Percentiles rank a stretch among this genome's conserved stretches.
These are phyloP conservation scores for Achaetomiella virescens DNA, from an alignment of 495 filamentous ascomycete genomes.

Conservation along the genomic window DNA sequence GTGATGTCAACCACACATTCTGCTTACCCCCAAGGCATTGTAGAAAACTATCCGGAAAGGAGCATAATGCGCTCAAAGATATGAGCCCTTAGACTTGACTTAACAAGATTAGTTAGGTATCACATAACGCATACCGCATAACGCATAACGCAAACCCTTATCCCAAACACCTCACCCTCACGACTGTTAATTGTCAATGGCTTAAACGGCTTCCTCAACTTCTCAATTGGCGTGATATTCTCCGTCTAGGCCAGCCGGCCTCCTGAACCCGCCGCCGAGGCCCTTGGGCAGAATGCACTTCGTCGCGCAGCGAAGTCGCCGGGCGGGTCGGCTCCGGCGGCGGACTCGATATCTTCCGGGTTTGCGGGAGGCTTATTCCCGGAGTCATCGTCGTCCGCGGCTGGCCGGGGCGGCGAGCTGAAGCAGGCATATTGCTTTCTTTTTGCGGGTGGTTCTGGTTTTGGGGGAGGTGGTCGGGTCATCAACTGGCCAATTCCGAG, in stretches of 20 bases:
- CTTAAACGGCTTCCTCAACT: slow-evolving; percentile 42
- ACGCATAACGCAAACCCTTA: neutral
- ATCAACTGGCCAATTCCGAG: slow-evolving; percentile 26
- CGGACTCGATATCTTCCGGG: slow-evolving; percentile 21
- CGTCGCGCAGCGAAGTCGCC: slow-evolving; percentile 36
- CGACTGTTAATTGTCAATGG: slow-evolving; percentile 38
- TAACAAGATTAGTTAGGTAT: too few species aligned
- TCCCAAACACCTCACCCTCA: neutral
- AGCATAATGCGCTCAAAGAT: too few species aligned
- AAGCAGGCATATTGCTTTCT: slow-evolving; percentile 41
- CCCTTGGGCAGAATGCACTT: slow-evolving; percentile 30
- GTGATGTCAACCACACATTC: too few species aligned
- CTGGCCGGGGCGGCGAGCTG: slow-evolving; percentile 38
- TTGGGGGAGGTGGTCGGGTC: slow-evolving; percentile 12
- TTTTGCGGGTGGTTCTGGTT: neutral
- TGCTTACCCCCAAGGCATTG: too few species aligned
- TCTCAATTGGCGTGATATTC: slow-evolving; percentile 36
- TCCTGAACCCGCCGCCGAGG: slow-evolving; percentile 28
- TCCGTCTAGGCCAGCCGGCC: slow-evolving; percentile 28
- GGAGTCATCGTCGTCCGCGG: neutral
- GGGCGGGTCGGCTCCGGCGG: slow-evolving; percentile 30
- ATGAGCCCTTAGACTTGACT: too few species aligned
- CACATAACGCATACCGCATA: too few species aligned
- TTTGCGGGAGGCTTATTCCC: neutral
- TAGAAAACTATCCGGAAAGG: too few species aligned